A percentile compares a stretch with the other conserved stretches of the same genome.
Conservation (phyloP, 2,329 filamentous ascomycete genomes). For the Ophiostoma populinum region DNA sequence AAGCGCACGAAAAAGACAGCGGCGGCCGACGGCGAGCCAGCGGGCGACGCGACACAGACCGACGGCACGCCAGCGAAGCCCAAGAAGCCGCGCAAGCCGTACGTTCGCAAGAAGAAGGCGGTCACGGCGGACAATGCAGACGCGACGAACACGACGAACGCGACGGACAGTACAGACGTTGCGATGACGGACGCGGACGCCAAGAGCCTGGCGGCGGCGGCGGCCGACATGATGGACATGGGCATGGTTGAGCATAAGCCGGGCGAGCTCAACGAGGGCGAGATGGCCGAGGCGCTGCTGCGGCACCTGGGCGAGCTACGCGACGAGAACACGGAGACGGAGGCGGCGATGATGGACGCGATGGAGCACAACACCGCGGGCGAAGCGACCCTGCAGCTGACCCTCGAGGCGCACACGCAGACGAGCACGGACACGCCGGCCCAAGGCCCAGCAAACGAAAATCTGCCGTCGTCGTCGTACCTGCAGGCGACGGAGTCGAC, state of each 20-base stretch:
- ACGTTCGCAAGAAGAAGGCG: neutral
- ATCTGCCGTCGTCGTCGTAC: conserved; percentile 3
- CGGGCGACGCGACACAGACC: neutral
- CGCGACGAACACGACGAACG: no score
- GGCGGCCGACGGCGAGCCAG: neutral
- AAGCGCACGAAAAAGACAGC: neutral
- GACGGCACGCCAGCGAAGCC: conserved; percentile 1
- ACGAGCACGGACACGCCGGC: no score
- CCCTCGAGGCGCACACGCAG: neutral
- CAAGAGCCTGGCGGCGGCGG: neutral
- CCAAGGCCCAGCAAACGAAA: neutral
- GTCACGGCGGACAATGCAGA: neutral
- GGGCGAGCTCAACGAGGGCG: conserved; percentile 1
- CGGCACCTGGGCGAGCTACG: conserved; percentile 4
- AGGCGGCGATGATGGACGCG: conserved; percentile 4
- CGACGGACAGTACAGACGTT: neutral
- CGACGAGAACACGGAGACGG: conserved; percentile 1
- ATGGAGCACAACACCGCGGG: conserved; percentile 1
- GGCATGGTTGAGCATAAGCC: neutral
- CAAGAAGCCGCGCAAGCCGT: conserved; percentile 1
- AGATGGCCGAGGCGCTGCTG: conserved; percentile 5
- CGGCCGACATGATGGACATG: conserved; percentile 2
- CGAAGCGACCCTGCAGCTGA: conserved; percentile 2
- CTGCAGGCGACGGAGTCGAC: conserved; percentile 7
- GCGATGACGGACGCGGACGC: neutral